A percentile compares a stretch with the other conserved stretches of the same genome.
Evolutionary conservation across 257 asterid genomes (phyloP).

Genomic region (Solanum gandarillasii): DNA sequence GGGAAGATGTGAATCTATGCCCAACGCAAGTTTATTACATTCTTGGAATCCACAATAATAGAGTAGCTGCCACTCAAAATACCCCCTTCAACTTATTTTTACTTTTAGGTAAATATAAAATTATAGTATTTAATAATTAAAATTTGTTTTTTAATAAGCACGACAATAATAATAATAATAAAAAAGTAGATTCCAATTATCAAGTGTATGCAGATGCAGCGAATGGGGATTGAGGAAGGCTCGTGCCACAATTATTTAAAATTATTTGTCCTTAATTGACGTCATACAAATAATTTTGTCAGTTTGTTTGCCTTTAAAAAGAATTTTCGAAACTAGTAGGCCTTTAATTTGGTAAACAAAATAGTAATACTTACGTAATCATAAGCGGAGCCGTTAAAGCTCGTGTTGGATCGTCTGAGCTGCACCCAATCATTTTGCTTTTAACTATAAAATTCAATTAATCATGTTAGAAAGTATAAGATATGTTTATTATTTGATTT

Average conservation of each 20-base stretch:
- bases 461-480: too few relatives aligned
- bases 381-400: not conserved
- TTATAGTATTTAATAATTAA: too few relatives aligned
- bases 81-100: not conserved
- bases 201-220: slow-evolving; percentile 18
- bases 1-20: not conserved
- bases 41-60: slow-evolving; percentile 14
- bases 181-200: not conserved
- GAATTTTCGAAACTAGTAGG: not conserved
- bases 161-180: too few relatives aligned
- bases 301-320: not conserved
- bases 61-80: not conserved
- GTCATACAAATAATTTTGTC: not conserved
- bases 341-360: not conserved
- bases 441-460: too few relatives aligned
- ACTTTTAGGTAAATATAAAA: not conserved
- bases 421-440: not conserved
- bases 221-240: slow-evolving; percentile 26
- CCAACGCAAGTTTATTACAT: slow-evolving; percentile 4
- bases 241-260: not conserved
- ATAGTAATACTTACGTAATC: not conserved
- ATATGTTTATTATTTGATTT: too few relatives aligned
- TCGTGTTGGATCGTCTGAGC: too few relatives aligned
- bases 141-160: too few relatives aligned
- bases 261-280: not conserved